Evolutionary conservation across 2,329 filamentous ascomycete genomes (phyloP), one percentile per base, ranked within the genome.

Genomic region (Spiromastix sp.): DNA sequence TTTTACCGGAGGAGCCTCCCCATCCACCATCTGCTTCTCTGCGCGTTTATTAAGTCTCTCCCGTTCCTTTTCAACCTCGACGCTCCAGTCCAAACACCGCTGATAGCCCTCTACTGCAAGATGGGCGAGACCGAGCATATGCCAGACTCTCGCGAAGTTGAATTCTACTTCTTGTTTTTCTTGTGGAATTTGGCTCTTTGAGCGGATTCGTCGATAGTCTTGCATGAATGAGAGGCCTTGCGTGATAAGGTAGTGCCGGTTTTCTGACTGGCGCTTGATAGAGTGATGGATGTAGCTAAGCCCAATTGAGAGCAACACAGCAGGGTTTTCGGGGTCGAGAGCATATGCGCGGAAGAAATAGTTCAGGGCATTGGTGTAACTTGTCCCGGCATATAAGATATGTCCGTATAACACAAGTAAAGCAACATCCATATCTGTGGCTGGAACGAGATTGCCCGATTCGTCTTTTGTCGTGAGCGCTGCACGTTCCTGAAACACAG

Each of bases 371-470:
- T 81, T 84, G 10, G 78, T 77, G 59, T 91, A 93, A 46, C 80
- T 85, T 32, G 80, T 84, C 2, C 85, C 85, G 0, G 79, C 80
- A 48, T 85, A 86, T 4, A 95, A 69, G 41, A 95, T 85, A 52
- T 96, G 84, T 0, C 84, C 91, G 52, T 95, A 96, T 1, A 94
- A 71, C 55, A 87, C 81, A 9, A 98, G 71, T 7, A 96, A 68
- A 17, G 80, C 81, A 5, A 86, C 74, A 54, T 96, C 87, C 42
- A 93, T 68, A 10, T 72, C 64, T 8, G 57, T 48, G 1, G 58
- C 59, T 2, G 49, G 48, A 10, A 62, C 54, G 20, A 46, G 46
- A 21, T 63, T 49, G 5, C 56, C 59, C 2, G 47, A 41, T 36
- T 56, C 56, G 30, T 63, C 51, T 22, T 53, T 54, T 5, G 57